Evolutionary conservation across 2,329 filamentous ascomycete species (phyloP), one percentile per base, ranked within the genome.

Genomic region (Alternaria sp.): DNA sequence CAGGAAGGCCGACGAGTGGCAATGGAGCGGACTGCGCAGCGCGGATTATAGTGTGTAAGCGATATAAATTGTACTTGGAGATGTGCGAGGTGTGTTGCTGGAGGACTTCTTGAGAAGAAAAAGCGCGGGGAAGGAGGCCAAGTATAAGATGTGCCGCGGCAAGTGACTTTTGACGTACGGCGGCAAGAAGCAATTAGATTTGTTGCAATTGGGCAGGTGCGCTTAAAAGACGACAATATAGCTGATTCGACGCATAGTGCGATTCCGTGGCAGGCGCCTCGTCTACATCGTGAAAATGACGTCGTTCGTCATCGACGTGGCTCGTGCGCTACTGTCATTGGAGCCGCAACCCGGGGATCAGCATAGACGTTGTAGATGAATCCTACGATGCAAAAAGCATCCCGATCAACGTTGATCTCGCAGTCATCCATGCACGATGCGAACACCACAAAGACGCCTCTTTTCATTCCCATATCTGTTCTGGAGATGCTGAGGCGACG

Each of bases 141-240:
- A 32, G 47, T 47, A 24, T 41, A 39, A 22, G 52, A 24, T 24
- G 20, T 48, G 44, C 24, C 54, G 52, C 62, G 59, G 61, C 59
- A 36, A 62, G 48, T 53, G 53, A 55, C 43, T 41, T 38, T 20
- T 32, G 49, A 42, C 11, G 12, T 41, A 32, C 36, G 30, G 34
- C 44, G 39, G 48, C 24, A 56, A 62, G 59, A 64, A 64, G 63
- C 54, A 68, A 64, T 53, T 49, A 63, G 53, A 61, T 67, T 24
- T 24, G 63, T 59, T 51, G 16, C 26, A 54, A 42, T 54, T 44
- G 54, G 48, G 52, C 48, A 32, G 12, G 20, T 56, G 47, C 54
- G 57, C 57, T 38, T 56, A 61, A 7, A 59, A 55, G 22, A 51
- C 49, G 53, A 62, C 61, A 59, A 67, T 63, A 49, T 39, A 39